A percentile compares a stretch with the other conserved stretches of the same genome.
These are phyloP conservation scores for Xanthoceras sorbifolium DNA, from an alignment of 345 rosid species.

Conservation along the genomic window DNA sequence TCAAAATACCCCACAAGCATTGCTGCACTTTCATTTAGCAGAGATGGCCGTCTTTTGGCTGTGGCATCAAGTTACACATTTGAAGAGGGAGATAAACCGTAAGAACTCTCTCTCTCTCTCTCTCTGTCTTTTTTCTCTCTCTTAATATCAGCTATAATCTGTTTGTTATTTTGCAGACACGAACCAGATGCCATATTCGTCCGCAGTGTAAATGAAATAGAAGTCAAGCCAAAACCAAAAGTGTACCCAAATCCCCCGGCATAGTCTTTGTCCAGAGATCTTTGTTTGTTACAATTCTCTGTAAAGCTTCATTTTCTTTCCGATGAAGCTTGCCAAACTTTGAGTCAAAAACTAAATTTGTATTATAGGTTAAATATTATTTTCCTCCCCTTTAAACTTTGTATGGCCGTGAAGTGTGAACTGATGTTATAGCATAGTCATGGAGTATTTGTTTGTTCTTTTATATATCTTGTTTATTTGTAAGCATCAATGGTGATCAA, in stretches of 20 bases:
- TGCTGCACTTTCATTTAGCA: conserved; percentile 91
- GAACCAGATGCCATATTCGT: conserved; percentile 89
- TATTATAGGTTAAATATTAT: neutral
- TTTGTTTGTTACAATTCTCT: neutral
- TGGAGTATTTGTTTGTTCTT: neutral
- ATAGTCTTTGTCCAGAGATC: conserved; percentile 19
- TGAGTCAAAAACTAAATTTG: neutral
- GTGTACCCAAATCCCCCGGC: conserved; percentile 76
- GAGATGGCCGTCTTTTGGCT: conserved; percentile 93
- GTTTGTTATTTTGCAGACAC: conserved; percentile 57
- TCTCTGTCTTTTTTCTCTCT: neutral
- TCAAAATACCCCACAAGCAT: conserved; percentile 90
- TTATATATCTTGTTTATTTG: neutral
- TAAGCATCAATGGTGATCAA: neutral
- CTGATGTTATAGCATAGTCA: neutral
- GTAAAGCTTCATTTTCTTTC: conserved; percentile 15
- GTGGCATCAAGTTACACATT: conserved; percentile 97
- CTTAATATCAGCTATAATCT: conserved; percentile 3
- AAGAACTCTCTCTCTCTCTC: conserved; percentile 26
- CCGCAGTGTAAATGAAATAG: conserved; percentile 88
- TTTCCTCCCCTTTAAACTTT: neutral
- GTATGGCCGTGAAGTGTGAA: neutral
- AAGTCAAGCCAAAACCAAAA: conserved; percentile 95
- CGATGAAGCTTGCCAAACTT: conserved; percentile 4
- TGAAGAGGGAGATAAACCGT: conserved; percentile 98